Evolutionary conservation across 257 asterid genomes (phyloP).

Genomic region (Prunella vulgaris): DNA sequence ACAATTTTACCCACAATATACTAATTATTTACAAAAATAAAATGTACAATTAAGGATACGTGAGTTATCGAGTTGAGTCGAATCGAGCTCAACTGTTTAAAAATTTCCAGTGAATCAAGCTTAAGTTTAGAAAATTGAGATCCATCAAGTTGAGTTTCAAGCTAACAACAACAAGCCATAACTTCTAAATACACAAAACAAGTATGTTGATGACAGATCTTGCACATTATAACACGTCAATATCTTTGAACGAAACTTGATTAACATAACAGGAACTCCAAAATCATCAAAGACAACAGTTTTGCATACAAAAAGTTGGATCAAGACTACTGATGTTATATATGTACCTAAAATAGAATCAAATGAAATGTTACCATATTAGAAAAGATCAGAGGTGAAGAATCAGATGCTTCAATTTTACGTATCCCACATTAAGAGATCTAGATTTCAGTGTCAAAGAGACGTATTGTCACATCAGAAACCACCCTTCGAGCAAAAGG

Average conservation of each 20-base stretch:
- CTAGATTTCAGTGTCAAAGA: slow-evolving; percentile 93
- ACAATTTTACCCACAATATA: too few species aligned
- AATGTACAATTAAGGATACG: too few species aligned
- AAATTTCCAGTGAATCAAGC: too few species aligned
- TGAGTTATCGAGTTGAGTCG: too few species aligned
- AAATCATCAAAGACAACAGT: not conserved
- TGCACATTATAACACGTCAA: not conserved
- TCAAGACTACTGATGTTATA: not conserved
- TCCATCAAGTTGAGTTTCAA: too few species aligned
- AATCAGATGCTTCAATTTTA: slow-evolving; percentile 11
- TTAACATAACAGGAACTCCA: not conserved
- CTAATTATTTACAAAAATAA: too few species aligned
- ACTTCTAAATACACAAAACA: not conserved
- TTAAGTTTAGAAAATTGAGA: too few species aligned
- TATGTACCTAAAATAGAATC: slow-evolving; percentile 16
- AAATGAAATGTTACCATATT: slow-evolving; percentile 17
- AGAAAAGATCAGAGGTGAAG: slow-evolving; percentile 1
- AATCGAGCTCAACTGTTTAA: too few species aligned
- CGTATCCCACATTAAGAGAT: slow-evolving; percentile 8
- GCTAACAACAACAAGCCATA: not conserved
- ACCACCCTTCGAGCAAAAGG: slow-evolving; percentile 93
- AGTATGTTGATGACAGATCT: not conserved
- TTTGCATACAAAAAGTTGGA: slow-evolving; percentile 6
- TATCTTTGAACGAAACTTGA: not conserved
- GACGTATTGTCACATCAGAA: slow-evolving; percentile 70